These are phyloP conservation scores for Lignosus rhinocerotis DNA, from an alignment of 1,284 basidiomycete species.

Conservation along the genomic window DNA sequence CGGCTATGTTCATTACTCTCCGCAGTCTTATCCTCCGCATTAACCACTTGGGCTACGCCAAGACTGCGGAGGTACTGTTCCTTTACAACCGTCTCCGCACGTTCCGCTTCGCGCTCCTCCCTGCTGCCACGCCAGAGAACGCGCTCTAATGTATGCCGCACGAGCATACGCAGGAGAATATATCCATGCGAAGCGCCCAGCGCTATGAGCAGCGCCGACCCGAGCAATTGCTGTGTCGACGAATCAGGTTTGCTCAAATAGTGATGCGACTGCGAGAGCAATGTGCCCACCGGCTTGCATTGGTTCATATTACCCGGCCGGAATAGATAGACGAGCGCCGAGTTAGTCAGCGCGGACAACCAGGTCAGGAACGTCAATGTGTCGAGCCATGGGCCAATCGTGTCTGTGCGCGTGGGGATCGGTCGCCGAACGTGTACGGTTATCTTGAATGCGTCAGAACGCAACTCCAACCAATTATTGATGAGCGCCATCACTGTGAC, in stretches of 20 bases:
- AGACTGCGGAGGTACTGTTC: slow-evolving; percentile 56
- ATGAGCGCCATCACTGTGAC: slow-evolving; percentile 65
- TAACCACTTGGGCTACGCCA: slow-evolving; percentile 31
- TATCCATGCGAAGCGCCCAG: slow-evolving; percentile 83
- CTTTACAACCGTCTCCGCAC: slow-evolving; percentile 63
- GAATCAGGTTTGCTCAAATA: slow-evolving; percentile 23
- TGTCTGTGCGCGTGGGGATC: slow-evolving; percentile 83
- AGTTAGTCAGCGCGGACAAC: slow-evolving; percentile 83
- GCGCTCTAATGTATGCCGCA: slow-evolving; percentile 73
- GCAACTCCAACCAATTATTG: slow-evolving; percentile 91
- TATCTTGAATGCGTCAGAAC: slow-evolving; percentile 96
- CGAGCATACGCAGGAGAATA: slow-evolving; percentile 61
- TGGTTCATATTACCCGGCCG: slow-evolving; percentile 32
- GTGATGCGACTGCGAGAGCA: slow-evolving; percentile 29
- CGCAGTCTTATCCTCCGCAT: slow-evolving; percentile 27
- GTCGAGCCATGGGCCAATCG: slow-evolving; percentile 94
- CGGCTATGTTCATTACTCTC: slow-evolving; percentile 21
- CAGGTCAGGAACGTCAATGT: slow-evolving; percentile 86
- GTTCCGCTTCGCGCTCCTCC: slow-evolving; percentile 60
- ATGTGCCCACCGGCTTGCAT: slow-evolving; percentile 31
- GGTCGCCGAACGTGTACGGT: slow-evolving; percentile 84
- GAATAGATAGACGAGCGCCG: slow-evolving; percentile 86
- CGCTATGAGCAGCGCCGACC: slow-evolving; percentile 73
- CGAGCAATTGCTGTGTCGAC: slow-evolving; percentile 55
- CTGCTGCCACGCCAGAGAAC: slow-evolving; percentile 72